Conservation (phyloP, 345 rosid genomes). For the Crucihimalaya himalaica region DNA sequence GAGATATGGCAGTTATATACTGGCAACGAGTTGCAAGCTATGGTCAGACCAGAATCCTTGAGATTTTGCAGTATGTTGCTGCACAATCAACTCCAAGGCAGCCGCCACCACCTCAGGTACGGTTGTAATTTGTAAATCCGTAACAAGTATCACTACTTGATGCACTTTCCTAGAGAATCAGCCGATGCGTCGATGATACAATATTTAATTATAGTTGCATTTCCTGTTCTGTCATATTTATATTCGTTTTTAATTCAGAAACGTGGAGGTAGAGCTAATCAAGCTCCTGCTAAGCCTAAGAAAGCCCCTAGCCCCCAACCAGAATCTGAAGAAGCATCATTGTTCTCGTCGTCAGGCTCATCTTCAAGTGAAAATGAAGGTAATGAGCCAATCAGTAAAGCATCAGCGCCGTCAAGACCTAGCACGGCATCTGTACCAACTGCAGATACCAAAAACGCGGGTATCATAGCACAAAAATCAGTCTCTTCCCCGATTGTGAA, state of each 20-base stretch:
- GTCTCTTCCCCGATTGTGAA: slow-evolving; percentile 44
- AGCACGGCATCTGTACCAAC: slow-evolving; percentile 35
- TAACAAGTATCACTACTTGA: not conserved
- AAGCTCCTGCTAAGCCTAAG: slow-evolving; percentile 47
- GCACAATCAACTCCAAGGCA: slow-evolving; percentile 53
- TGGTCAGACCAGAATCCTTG: slow-evolving; percentile 54
- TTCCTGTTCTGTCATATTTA: not conserved
- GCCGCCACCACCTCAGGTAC: slow-evolving; percentile 52
- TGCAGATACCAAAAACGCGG: slow-evolving; percentile 30
- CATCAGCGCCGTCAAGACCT: slow-evolving; percentile 44
- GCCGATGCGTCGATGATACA: not conserved
- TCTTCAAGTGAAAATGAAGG: slow-evolving; percentile 67
- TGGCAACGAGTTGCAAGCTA: slow-evolving; percentile 68
- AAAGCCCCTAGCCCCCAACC: slow-evolving; percentile 39
- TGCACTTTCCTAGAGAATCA: not conserved
- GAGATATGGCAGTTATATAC: slow-evolving; percentile 46
- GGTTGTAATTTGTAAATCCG: not conserved
- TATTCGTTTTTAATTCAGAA: slow-evolving; percentile 33
- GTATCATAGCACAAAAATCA: slow-evolving; percentile 45
- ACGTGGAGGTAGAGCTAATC: slow-evolving; percentile 52
- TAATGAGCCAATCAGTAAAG: slow-evolving; percentile 43
- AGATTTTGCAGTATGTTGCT: slow-evolving; percentile 54
- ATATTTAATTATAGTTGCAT: not conserved
- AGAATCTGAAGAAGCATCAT: slow-evolving; percentile 59
- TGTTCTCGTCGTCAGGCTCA: slow-evolving; percentile 67